A percentile compares a stretch with the other conserved stretches of the same genome.
Evolutionary conservation across 1,139 yeast species (phyloP).

Genomic region (Magnusiomyces tetraspermus): DNA sequence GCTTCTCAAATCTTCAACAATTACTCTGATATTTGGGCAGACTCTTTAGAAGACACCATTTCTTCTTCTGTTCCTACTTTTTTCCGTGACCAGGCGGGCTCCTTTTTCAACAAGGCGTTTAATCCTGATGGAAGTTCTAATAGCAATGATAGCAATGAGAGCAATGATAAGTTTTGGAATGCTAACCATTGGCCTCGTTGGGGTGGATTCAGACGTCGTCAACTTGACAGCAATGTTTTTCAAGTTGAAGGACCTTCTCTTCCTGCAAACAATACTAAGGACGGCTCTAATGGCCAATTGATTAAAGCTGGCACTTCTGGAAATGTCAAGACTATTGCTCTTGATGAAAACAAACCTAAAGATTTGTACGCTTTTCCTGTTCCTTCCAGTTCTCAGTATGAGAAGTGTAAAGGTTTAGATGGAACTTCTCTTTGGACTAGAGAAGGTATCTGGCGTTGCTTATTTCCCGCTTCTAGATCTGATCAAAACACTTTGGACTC

Average conservation of each 20-base stretch:
- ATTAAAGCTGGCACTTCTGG: neutral
- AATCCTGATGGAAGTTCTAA: too few relatives aligned
- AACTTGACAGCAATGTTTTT: neutral
- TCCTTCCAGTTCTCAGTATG: constrained; percentile 54
- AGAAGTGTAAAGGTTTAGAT: constrained; percentile 49
- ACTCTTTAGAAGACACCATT: constrained; percentile 4
- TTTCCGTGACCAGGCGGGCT: constrained; percentile 1
- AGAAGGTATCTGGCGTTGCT: constrained; percentile 75
- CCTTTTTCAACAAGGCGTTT: neutral
- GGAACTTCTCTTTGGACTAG: constrained; percentile 76
- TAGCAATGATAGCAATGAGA: neutral
- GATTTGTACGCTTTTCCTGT: constrained; percentile 42
- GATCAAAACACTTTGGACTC: constrained; percentile 2
- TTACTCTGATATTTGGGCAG: constrained; percentile 6
- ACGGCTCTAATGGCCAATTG: neutral
- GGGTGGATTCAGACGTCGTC: neutral
- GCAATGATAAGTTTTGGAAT: too few relatives aligned
- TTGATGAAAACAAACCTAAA: constrained; percentile 11
- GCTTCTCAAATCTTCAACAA: neutral
- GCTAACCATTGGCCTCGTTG: too few relatives aligned
- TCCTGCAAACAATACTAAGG: neutral
- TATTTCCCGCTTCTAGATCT: constrained; percentile 48
- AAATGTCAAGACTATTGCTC: neutral
- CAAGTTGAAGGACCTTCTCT: constrained; percentile 2
- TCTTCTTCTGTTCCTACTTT: constrained; percentile 10